Evolutionary conservation across 73 alveolate genomes (phyloP).

Genomic region (Tetrahymena malaccensis): DNA sequence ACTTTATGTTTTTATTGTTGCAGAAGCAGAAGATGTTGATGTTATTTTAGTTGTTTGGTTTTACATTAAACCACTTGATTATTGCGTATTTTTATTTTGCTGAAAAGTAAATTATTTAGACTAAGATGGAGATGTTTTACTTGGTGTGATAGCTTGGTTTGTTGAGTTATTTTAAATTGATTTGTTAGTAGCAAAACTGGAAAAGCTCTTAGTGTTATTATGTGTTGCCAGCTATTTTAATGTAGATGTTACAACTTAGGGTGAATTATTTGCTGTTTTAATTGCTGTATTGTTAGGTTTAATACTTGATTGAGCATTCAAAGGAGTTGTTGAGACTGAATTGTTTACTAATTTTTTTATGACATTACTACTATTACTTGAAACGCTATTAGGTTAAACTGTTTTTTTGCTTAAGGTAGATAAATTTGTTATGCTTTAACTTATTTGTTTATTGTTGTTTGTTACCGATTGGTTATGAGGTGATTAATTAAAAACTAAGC

Average conservation of each 20-base stretch:
- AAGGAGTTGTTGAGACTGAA: neutral
- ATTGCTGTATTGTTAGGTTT: neutral
- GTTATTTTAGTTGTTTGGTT: neutral
- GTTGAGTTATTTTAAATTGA: neutral
- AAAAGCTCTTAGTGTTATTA: neutral
- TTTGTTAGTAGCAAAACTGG: neutral
- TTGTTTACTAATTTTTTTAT: neutral
- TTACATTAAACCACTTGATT: neutral
- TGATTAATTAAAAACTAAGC: neutral
- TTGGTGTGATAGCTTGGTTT: neutral
- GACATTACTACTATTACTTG: neutral
- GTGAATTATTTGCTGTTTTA: neutral
- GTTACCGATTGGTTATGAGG: neutral
- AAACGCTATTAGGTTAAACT: neutral
- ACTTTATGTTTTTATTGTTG: neutral
- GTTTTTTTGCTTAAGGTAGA: neutral
- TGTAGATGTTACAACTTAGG: neutral
- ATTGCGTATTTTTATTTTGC: too few species aligned
- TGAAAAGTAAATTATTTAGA: neutral
- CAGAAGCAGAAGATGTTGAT: neutral
- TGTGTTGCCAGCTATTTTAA: neutral
- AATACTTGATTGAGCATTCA: neutral
- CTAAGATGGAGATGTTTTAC: neutral
- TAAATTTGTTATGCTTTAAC: neutral
- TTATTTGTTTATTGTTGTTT: neutral